A percentile compares a stretch with the other conserved stretches of the same genome.
These are phyloP conservation scores for Coemansia asiatica DNA, from an alignment of 192 early-diverging fungal species.

Conservation along the genomic window DNA sequence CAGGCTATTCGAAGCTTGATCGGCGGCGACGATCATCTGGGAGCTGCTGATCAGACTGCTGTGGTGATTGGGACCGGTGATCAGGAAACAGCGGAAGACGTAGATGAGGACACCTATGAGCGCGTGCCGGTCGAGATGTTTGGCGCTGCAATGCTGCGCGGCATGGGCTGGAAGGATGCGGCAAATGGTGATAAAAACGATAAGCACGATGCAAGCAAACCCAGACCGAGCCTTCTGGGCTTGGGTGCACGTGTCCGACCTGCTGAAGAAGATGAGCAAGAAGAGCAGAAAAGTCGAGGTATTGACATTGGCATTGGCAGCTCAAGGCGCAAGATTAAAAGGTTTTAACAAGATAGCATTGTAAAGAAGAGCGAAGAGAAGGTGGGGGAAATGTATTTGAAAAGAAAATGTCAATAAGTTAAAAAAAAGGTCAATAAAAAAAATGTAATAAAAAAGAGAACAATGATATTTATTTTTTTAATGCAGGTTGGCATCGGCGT, in stretches of 20 bases:
- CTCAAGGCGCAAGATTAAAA: background rate
- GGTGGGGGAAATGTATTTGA: background rate
- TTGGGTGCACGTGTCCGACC: slow-evolving; percentile 74
- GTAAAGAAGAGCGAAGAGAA: no score
- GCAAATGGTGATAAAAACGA: slow-evolving; percentile 1
- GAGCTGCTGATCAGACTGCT: background rate
- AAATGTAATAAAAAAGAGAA: background rate
- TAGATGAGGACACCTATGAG: slow-evolving; percentile 74
- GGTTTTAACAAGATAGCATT: background rate
- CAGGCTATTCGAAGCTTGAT: background rate
- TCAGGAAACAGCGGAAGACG: slow-evolving; percentile 43
- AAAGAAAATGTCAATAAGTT: background rate
- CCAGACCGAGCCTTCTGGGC: slow-evolving; percentile 75
- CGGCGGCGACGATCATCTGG: background rate
- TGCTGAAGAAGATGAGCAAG: background rate
- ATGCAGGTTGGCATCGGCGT: slow-evolving; percentile 12
- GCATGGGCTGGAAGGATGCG: slow-evolving; percentile 88
- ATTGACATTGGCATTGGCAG: no score
- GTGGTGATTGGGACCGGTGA: background rate
- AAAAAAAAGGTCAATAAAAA: background rate
- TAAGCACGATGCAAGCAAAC: slow-evolving; percentile 15
- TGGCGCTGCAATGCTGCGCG: slow-evolving; percentile 80
- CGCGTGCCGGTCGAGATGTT: slow-evolving; percentile 86
- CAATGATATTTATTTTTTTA: background rate
- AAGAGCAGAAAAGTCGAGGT: no score